Conservation (phyloP, 1,139 yeast genomes). For the Candida sojae region DNA sequence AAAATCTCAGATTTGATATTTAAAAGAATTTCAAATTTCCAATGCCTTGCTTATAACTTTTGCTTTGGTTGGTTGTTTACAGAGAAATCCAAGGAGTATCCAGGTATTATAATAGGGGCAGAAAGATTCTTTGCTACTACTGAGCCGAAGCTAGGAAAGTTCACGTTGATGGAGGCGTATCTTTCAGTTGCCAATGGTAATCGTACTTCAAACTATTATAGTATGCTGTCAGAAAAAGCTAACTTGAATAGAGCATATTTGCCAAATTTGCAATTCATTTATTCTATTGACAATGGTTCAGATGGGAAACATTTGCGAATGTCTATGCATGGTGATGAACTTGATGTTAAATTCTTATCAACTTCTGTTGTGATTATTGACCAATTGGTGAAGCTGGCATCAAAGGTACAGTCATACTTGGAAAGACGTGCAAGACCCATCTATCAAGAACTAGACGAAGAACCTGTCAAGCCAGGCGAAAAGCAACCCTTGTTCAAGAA, state of each 20-base stretch:
- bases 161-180: slow-evolving; percentile 65
- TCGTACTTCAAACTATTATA: slow-evolving; percentile 52
- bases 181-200: slow-evolving; percentile 67
- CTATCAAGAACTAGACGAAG: slow-evolving; percentile 4
- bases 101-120: slow-evolving; percentile 78
- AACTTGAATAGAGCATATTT: slow-evolving; percentile 62
- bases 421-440: slow-evolving; percentile 18
- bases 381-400: slow-evolving; percentile 43
- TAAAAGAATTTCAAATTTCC: slow-evolving; percentile 54
- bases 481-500: slow-evolving; percentile 23
- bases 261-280: slow-evolving; percentile 65
- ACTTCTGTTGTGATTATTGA: slow-evolving; percentile 52
- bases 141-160: slow-evolving; percentile 62
- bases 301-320: slow-evolving; percentile 39
- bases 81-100: slow-evolving; percentile 43
- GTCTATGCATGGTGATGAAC: slow-evolving; percentile 61
- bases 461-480: slow-evolving; percentile 11
- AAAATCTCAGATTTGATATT: background rate
- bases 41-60: slow-evolving; percentile 62
- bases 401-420: slow-evolving; percentile 42
- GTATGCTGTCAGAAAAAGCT: slow-evolving; percentile 45
- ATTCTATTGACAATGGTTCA: slow-evolving; percentile 38
- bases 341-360: slow-evolving; percentile 64
- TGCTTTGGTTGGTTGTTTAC: slow-evolving; percentile 78
- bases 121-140: slow-evolving; percentile 66